These are phyloP conservation scores for Theobroma cacao DNA, from an alignment of 345 rosid genomes.

Conservation along the genomic window DNA sequence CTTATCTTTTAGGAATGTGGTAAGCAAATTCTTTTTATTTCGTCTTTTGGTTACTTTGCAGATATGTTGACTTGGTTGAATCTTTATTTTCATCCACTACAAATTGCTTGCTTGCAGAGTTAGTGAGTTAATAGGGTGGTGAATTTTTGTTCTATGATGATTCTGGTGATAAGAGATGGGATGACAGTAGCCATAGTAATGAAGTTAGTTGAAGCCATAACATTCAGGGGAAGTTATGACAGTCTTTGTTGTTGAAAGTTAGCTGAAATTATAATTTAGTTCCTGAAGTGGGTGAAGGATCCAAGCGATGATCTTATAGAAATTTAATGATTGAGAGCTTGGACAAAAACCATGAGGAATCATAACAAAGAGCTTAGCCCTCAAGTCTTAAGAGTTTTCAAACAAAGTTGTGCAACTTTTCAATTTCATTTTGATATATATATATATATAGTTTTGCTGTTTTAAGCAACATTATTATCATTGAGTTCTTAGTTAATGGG, in stretches of 20 bases:
- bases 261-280: neutral
- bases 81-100: neutral
- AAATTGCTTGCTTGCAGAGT: neutral
- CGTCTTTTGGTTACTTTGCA: neutral
- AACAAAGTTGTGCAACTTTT: neutral
- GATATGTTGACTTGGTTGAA: neutral
- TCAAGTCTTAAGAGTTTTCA: neutral
- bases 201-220: slow-evolving; percentile 4
- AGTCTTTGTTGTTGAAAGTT: neutral
- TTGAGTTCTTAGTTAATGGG: neutral
- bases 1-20: neutral
- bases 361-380: neutral
- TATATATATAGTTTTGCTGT: no score
- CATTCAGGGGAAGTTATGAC: neutral
- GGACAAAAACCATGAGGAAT: neutral
- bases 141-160: neutral
- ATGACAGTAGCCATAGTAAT: neutral
- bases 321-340: neutral
- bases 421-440: neutral
- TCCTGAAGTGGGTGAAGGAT: neutral
- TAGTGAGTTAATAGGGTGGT: neutral
- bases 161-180: neutral
- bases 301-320: neutral
- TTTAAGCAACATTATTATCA: no score
- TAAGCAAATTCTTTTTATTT: neutral